phyloP scores from a whole-genome alignment of 495 filamentous ascomycete species.

The Penicillium riverlandense region DNA sequence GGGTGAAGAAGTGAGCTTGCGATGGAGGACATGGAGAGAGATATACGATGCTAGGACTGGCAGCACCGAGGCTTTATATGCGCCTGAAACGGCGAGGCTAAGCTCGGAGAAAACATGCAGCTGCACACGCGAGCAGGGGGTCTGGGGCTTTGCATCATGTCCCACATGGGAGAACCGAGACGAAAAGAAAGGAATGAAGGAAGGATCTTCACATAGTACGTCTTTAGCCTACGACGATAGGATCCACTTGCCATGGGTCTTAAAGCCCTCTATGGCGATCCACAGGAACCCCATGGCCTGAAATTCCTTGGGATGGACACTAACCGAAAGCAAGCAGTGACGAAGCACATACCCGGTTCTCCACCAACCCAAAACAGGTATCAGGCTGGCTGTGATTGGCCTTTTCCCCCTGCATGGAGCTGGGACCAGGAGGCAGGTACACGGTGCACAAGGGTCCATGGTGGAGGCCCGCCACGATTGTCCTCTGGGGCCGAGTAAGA shows the following conservation, averaged over 20 bases:
- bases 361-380: constrained; percentile 15
- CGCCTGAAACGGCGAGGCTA: constrained; percentile 7
- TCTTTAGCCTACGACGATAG: constrained; percentile 4
- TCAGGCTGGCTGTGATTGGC: constrained; percentile 14
- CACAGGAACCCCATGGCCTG: constrained; percentile 9
- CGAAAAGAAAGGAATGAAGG: constrained; percentile 11
- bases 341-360: constrained; percentile 12
- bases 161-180: constrained; percentile 16
- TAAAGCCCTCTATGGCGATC: constrained; percentile 14
- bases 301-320: constrained; percentile 8
- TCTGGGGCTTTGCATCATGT: constrained; percentile 11
- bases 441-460: constrained; percentile 5
- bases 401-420: constrained; percentile 2
- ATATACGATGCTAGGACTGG: constrained; percentile 2
- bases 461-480: constrained; percentile 5
- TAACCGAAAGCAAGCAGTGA: constrained; percentile 1
- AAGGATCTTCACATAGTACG: constrained; percentile 15
- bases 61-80: constrained; percentile 17
- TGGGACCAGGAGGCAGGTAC: constrained; percentile 17
- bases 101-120: constrained; percentile 10
- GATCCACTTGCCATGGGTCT: constrained; percentile 10
- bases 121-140: constrained; percentile 16
- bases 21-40: constrained; percentile 1
- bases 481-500: not conserved
- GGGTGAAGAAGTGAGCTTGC: not conserved